Base-by-base conservation (phyloP, 78 protist species). In the Bigelowiella natans region DNA sequence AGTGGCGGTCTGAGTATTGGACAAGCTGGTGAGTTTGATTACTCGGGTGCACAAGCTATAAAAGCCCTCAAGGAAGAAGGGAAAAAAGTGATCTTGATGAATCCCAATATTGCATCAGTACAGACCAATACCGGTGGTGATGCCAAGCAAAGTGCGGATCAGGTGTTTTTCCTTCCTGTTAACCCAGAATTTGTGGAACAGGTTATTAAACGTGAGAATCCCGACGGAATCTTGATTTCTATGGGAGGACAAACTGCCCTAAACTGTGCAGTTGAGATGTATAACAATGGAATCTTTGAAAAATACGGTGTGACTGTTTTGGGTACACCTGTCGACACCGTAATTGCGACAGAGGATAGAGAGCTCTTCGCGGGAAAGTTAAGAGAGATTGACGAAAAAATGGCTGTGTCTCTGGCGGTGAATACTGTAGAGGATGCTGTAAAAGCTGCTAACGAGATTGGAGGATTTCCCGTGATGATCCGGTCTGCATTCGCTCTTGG, bases 11-110 rank as follows among this genome's bases (percentile, higher is more conserved):
- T 97, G 1, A 91, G 96, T 82, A 97, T 97, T 90, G 99, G 98
- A 28, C 99, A 98, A 94, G 99, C 99, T n/a, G 99, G 99, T 39
- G 99, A 98, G 94, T 98, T 98, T 85, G 99, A 98, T 93, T 98
- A 98, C 93, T 95, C 97, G 0, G 98, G 98, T 26, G 73, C 73
- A 7, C 92, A 90, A 31, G 93, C 93, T 51, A 96, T 97, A 94
- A 97, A 97, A 92, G 97, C 98, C 7, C 94, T 97, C 84, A 95
- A 96, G 94, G 97, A 97, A 91, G 98, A 97, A 90, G 97, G 97
- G 83, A 89, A 96, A 84, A 29, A 94, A 90, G 96, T 97, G 29
- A 90, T 97, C 1, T 88, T 97, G 38, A 96, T 97, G 95, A 97
- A 97, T 93, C 97, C 99, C 64, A 97, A 97, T 90, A 96, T 97